phyloP scores from a whole-genome alignment of 768 basidiomycete genomes.

The Leccinum boreale region DNA sequence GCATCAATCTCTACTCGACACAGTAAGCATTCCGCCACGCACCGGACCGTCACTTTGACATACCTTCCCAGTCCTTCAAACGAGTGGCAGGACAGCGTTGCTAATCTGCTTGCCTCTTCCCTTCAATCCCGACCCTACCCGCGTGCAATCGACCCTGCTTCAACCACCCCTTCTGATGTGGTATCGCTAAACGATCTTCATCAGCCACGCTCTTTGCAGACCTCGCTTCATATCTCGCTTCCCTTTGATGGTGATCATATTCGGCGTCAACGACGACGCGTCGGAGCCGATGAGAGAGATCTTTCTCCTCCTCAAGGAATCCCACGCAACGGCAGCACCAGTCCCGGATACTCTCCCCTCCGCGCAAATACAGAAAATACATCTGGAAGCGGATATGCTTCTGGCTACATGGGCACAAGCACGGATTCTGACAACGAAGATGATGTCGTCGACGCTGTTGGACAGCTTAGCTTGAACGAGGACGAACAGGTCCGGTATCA shows the following conservation, averaged over 20 bases:
- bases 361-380: constrained; percentile 9
- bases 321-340: constrained; percentile 16
- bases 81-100: constrained; percentile 79
- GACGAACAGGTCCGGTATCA: constrained; percentile 84
- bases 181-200: constrained; percentile 16
- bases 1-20: constrained; percentile 50
- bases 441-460: constrained; percentile 66
- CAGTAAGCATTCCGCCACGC: constrained; percentile 46
- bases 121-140: constrained; percentile 12
- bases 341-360: constrained; percentile 17
- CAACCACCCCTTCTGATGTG: background rate
- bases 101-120: constrained; percentile 19
- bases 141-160: background rate
- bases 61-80: constrained; percentile 59
- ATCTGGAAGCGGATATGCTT: constrained; percentile 18
- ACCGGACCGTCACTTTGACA: background rate
- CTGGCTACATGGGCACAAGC: constrained; percentile 30
- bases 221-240: constrained; percentile 13
- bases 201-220: constrained; percentile 1
- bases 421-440: constrained; percentile 38
- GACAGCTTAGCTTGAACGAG: constrained; percentile 85
- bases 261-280: constrained; percentile 50
- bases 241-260: constrained; percentile 28
- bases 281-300: constrained; percentile 25
- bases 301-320: constrained; percentile 9